Evolutionary conservation across 192 early-diverging fungal species (phyloP), one percentile per base, ranked within the genome.

Genomic region (Funneliformis geosporum): DNA sequence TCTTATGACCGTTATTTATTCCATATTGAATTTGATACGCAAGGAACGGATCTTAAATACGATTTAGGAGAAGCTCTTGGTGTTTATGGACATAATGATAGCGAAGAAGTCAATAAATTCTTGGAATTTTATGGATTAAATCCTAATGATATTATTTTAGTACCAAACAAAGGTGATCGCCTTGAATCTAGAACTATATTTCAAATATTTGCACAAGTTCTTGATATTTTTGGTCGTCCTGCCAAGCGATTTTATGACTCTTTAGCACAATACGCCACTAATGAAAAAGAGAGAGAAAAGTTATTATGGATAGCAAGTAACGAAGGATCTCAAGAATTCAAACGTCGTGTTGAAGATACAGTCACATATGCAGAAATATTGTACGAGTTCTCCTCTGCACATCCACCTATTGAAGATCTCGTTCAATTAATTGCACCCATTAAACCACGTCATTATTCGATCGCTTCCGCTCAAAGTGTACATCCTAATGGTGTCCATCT

Each of bases 401-500:
- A 90, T 55, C 94, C 94, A 38, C 80, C 90, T 40, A 82, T 95
- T 62, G 86, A 90, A 64, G 89, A 92, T 64, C 86, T 99, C 42
- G 86, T 95, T 4, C 84, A 83, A 59, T 82, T 94, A 76, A 89
- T 99, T 73, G 88, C 96, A 10, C 86, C 90, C 40, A 96, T 98
- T 89, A 99, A 98, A 84, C 96, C 97, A 60, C 92, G 97, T 79
- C 96, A 96, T 82, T 99, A 99, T 89, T 99, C 97, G n/a, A 99
- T 99, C 80, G 93, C 97, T 11, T 98, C 96, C 12, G 93, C 94
- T 8, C 90, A 92, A 82, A 92, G 88, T 82, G 91, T 96, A 86
- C 95, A 95, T 81, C 94, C 94, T 21, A 92, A 92, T 84, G 89
- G 88, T 71, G 96, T 98, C 12, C 97, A 98, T 85, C 85, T 98